Conservation (phyloP, 805 yeast species). For the Wickerhamomyces queroliae region DNA sequence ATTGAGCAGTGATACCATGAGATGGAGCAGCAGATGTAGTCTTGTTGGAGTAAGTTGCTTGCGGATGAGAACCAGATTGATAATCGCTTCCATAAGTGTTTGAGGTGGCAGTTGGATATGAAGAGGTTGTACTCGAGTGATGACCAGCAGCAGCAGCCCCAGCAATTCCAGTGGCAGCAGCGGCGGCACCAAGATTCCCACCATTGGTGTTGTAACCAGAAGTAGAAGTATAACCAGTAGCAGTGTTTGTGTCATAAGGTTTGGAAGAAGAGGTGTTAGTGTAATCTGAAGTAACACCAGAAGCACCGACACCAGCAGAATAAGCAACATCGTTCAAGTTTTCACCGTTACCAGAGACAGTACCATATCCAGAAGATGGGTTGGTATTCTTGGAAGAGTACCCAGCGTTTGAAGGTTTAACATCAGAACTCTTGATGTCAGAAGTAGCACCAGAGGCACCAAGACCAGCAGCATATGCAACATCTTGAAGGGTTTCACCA, state of each 20-base stretch:
- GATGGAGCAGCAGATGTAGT: not conserved
- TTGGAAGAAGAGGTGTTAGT: not conserved
- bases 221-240: conserved; percentile 1
- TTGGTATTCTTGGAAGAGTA: not conserved
- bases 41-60: not conserved
- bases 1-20: not conserved
- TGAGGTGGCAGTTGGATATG: not conserved
- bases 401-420: not conserved
- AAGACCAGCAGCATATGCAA: conserved; percentile 6
- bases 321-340: no score
- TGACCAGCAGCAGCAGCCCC: not conserved
- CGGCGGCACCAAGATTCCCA: conserved; percentile 1
- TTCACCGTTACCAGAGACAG: no score
- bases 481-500: conserved; percentile 7
- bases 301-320: not conserved
- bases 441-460: conserved; percentile 13
- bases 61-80: not conserved
- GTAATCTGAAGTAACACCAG: not conserved
- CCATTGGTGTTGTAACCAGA: not conserved
- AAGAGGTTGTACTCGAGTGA: not conserved
- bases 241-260: not conserved
- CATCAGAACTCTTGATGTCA: conserved; percentile 1
- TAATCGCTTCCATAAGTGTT: no score
- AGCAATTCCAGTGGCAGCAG: not conserved
- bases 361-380: not conserved